Base-by-base conservation (phyloP, 2,329 filamentous ascomycete species). In the Exophiala alcalophila region DNA sequence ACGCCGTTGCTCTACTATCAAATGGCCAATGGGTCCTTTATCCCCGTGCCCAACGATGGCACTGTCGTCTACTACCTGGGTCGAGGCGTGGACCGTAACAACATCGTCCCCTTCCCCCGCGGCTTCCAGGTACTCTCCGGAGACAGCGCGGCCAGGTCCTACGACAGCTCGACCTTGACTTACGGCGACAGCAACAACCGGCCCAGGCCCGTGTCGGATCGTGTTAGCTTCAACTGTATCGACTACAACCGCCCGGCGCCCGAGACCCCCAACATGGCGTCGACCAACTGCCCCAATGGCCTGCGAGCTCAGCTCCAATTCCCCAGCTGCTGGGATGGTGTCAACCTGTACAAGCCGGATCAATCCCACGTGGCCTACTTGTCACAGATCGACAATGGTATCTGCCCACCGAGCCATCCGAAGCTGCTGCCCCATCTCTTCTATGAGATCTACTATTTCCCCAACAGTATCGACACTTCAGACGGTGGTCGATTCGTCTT, bases 151-250 rank as follows among this genome's bases (percentile, higher is more conserved):
- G 30, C 24, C 5, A 35, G 49, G 12, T 40, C 42, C 4, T 52
- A 52, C 34, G 45, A 52, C 25, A 40, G 21, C 27, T 26, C 16
- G 3, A 40, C 41, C 15, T 24, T 49, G 41, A 52, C 49, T 14
- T 49, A 44, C 20, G 19, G 30, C 8, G 42, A 46, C 24, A 34
- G 9, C 11, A 34, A 21, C 5, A 27, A 28, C 15, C 20, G 10
- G 7, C 6, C 21, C 14, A 14, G 81, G 42, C 78, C 82, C 0
- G 76, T 88, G 52, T 81, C 82, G 2, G 78, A 79, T 55, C 70
- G 77, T 30, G 75, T 78, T 20, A 86, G 91, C 4, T 95, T 94
- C 76, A 96, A 95, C 73, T 97, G 91, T 67, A 69, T 97, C 49
- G 82, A 96, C 77, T 34, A 45, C 19, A 58, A 30, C 37, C 34